Percentiles rank a stretch among this genome's conserved stretches.
Evolutionary conservation across 176 grass and related monocot species (phyloP).

Genomic region (Oryza glaberrima): DNA sequence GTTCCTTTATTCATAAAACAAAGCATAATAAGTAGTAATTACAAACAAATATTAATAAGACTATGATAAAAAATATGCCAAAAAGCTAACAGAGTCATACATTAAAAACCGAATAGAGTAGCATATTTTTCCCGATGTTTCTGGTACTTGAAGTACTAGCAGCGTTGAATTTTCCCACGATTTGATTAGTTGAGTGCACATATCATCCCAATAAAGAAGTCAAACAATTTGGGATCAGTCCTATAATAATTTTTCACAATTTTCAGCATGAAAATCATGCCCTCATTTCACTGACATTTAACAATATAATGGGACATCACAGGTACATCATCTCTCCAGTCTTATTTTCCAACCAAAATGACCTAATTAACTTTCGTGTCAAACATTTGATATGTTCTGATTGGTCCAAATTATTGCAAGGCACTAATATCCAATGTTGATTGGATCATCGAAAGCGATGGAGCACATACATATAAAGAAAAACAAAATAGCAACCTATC

Average conservation of each 20-base stretch:
- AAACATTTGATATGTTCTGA: slow-evolving; percentile 10
- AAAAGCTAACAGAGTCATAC: no score
- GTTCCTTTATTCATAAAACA: no score
- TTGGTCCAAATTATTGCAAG: not conserved
- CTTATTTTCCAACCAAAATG: not conserved
- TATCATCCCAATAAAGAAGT: not conserved
- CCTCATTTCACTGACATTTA: slow-evolving; percentile 1
- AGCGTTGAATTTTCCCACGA: slow-evolving; percentile 4
- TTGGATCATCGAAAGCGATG: slow-evolving; percentile 19
- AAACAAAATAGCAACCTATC: slow-evolving; percentile 4
- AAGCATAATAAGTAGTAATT: no score
- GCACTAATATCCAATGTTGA: not conserved
- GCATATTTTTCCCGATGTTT: not conserved
- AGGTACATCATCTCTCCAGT: not conserved
- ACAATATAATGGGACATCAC: not conserved
- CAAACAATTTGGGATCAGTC: not conserved
- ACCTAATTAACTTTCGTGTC: not conserved
- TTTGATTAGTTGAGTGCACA: not conserved
- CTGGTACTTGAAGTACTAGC: not conserved
- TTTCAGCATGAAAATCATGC: not conserved
- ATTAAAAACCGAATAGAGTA: no score
- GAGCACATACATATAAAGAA: not conserved
- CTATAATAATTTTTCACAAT: not conserved
- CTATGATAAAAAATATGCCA: no score
- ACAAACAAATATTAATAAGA: no score